Evolutionary conservation across 2,329 filamentous ascomycete species (phyloP), one percentile per base, ranked within the genome.

Genomic region (Pseudogymnoascus sp.): DNA sequence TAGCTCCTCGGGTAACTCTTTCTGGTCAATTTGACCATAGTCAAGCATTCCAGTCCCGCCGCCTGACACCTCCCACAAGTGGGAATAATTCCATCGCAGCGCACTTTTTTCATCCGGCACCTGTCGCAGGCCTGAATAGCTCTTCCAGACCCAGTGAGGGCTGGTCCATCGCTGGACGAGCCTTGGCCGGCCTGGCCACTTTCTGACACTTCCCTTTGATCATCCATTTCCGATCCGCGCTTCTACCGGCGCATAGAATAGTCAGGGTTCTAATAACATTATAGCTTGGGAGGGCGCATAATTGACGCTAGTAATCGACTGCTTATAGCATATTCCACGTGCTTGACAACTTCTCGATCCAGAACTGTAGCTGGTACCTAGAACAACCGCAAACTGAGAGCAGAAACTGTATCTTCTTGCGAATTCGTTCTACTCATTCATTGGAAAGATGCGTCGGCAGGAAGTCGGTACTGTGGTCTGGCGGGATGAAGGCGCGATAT

Each of bases 1-100:
- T 65, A 66, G 62, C 62, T 65, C 53, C 62, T 61, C 15, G 64
- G 64, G 17, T 66, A 66, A 13, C 64, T 63, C 59, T 66, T 66
- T 19, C 64, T 61, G 19, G 56, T 65, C 53, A 66, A 62, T 40
- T 66, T 66, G 21, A 65, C 61, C 11, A 62, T 66, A 7, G 64
- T 66, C 23, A 65, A 44, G 50, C 65, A 66, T 29, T 65, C 62
- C 53, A 64, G 40, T 15, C 64, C 62, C 2, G 64, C 65, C 6
- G 40, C 35, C 44, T 65, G 63, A 11, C 65, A 66, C 19, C 64
- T 59, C 31, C 64, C 61, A 17, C 65, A 66, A 40, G 65, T 60
- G 6, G 65, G 65, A 26, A 66, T 31, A 61, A 62, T 42, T 23
- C 64, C 64, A 46, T 66, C 65, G 37, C 65, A 59, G 31, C 64